Evolutionary conservation across 2,329 filamentous ascomycete species (phyloP).

Genomic region (Penicillium janthinellum): DNA sequence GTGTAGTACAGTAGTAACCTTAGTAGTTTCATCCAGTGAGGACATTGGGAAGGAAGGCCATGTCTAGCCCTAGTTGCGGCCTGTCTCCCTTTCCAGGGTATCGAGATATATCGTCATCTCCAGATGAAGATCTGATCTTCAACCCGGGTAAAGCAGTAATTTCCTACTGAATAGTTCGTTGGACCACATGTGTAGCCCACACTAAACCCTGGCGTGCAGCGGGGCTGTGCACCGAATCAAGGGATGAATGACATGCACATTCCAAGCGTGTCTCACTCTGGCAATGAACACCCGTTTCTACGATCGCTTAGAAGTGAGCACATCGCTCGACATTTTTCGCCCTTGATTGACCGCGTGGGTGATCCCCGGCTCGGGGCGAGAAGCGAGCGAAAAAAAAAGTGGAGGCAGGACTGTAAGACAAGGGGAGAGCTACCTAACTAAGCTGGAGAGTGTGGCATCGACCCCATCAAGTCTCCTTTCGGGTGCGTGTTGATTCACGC

Average conservation of each 20-base stretch:
- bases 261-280: constrained; percentile 17
- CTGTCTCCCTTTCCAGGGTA: too few relatives aligned
- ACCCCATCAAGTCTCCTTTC: background rate
- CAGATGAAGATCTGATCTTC: constrained; percentile 1
- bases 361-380: constrained; percentile 22
- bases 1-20: background rate
- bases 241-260: constrained; percentile 32
- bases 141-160: constrained; percentile 14
- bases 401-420: background rate
- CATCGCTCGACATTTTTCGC: constrained; percentile 1
- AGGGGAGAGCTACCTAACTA: too few relatives aligned
- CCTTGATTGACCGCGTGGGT: constrained; percentile 23
- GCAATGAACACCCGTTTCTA: background rate
- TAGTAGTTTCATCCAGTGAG: background rate
- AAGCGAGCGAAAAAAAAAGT: background rate
- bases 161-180: too few relatives aligned
- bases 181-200: background rate
- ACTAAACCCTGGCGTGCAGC: constrained; percentile 2
- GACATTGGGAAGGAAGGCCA: too few relatives aligned
- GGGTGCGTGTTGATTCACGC: constrained; percentile 11
- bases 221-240: constrained; percentile 28
- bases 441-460: background rate
- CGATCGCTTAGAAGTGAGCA: background rate
- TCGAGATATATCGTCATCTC: background rate
- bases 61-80: too few relatives aligned